Evolutionary conservation across 192 early-diverging fungal genomes (phyloP).

Genomic region (Podila epicladia): DNA sequence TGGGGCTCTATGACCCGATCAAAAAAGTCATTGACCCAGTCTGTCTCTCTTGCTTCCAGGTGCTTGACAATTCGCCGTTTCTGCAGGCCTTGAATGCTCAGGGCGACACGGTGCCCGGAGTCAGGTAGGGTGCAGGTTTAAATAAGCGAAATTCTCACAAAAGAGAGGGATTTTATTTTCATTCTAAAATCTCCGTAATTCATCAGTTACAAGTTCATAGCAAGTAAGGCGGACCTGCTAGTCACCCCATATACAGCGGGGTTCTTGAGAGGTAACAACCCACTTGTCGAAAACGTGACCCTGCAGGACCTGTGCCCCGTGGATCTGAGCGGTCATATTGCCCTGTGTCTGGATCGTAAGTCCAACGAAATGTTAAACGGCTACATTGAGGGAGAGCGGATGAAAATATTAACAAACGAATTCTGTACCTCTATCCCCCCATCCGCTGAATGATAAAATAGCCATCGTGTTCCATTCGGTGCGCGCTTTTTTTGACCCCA

Average conservation of each 20-base stretch:
- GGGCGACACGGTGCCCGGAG: slow-evolving; percentile 22
- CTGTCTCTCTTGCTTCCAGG: slow-evolving; percentile 36
- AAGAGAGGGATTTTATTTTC: background rate
- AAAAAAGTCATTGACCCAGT: slow-evolving; percentile 34
- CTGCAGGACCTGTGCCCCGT: slow-evolving; percentile 29
- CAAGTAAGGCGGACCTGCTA: too few relatives aligned
- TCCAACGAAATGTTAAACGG: too few relatives aligned
- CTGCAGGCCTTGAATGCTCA: slow-evolving; percentile 23
- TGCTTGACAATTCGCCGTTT: slow-evolving; percentile 20
- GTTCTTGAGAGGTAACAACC: slow-evolving; percentile 25
- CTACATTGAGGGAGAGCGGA: too few relatives aligned
- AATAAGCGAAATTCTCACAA: slow-evolving; percentile 34
- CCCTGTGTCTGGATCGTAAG: background rate
- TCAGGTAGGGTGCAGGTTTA: background rate
- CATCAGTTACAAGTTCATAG: background rate
- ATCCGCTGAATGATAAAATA: too few relatives aligned
- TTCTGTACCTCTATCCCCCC: too few relatives aligned
- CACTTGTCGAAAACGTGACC: slow-evolving; percentile 18
- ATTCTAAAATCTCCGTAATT: background rate
- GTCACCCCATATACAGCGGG: too few relatives aligned
- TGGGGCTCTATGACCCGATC: slow-evolving; percentile 18
- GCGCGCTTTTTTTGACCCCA: background rate
- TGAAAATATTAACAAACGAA: too few relatives aligned
- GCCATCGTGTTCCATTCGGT: background rate
- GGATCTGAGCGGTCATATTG: slow-evolving; percentile 23